Evolutionary conservation across 1,284 basidiomycete genomes (phyloP).

Genomic region (Malassezia arunalokei): DNA sequence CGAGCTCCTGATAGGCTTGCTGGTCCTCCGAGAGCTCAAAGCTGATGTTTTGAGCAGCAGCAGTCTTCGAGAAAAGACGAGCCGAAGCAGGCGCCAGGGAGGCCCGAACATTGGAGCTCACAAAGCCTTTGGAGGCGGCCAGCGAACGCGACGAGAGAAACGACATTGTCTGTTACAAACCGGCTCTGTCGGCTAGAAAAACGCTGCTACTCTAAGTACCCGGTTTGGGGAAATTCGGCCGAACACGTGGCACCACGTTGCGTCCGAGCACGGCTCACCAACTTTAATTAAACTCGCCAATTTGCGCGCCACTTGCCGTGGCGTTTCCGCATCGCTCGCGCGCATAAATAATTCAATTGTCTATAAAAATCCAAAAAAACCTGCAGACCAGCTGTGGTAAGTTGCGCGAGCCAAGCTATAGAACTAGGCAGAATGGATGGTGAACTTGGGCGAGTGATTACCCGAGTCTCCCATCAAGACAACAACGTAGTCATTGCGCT

Average conservation of each 20-base stretch:
- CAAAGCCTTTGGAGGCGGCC: conserved; percentile 1
- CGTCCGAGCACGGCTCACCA: too few species aligned
- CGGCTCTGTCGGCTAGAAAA: too few species aligned
- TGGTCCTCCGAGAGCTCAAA: conserved; percentile 47
- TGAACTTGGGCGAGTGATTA: conserved; percentile 22
- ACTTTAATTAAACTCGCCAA: too few species aligned
- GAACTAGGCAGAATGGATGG: conserved; percentile 14
- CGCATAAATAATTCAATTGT: neutral
- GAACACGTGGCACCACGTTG: too few species aligned
- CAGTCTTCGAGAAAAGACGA: conserved; percentile 13
- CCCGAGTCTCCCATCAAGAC: conserved; percentile 28
- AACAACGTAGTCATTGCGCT: conserved; percentile 23
- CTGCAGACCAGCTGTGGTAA: neutral
- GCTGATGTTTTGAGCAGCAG: conserved; percentile 10
- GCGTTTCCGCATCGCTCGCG: too few species aligned
- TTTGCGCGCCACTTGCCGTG: too few species aligned
- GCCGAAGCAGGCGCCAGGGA: neutral
- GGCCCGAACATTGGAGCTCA: neutral
- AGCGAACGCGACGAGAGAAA: conserved; percentile 2
- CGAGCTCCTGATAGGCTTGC: conserved; percentile 48
- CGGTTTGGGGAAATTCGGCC: too few species aligned
- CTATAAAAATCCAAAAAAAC: neutral
- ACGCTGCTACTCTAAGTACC: too few species aligned
- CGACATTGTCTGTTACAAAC: neutral
- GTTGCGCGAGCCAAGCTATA: neutral